Conservation (phyloP, 1,284 basidiomycete species). For the Melampsora larici-populina region DNA sequence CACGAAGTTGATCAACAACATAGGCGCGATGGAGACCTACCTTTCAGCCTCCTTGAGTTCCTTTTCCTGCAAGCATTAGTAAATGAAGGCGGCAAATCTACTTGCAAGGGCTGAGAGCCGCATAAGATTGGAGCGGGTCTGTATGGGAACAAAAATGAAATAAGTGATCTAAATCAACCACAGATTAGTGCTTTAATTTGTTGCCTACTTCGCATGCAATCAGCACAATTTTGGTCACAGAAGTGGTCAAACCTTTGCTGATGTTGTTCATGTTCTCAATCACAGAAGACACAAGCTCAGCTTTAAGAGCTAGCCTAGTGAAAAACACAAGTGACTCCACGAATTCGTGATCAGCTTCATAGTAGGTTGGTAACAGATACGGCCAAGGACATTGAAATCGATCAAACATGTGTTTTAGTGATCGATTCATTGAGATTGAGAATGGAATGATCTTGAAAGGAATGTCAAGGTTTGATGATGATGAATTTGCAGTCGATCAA, state of each 20-base stretch:
- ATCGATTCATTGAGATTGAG: too few species aligned
- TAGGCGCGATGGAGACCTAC: slow-evolving; percentile 57
- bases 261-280: slow-evolving; percentile 76
- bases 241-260: slow-evolving; percentile 73
- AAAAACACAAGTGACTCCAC: slow-evolving; percentile 86
- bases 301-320: slow-evolving; percentile 75
- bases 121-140: slow-evolving; percentile 77
- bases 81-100: slow-evolving; percentile 79
- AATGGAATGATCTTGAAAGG: too few species aligned
- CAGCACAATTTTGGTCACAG: slow-evolving; percentile 74
- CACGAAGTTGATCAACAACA: background rate
- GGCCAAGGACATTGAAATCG: slow-evolving; percentile 58
- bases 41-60: slow-evolving; percentile 83
- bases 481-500: too few species aligned
- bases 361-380: slow-evolving; percentile 77
- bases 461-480: too few species aligned
- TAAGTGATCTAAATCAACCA: background rate
- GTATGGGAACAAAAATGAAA: background rate
- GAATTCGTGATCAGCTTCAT: slow-evolving; percentile 76
- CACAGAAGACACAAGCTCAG: slow-evolving; percentile 74
- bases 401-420: background rate
- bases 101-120: slow-evolving; percentile 76
- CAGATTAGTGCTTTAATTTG: background rate
- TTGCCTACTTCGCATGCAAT: slow-evolving; percentile 77
- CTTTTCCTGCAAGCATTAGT: slow-evolving; percentile 73